Percentiles rank a stretch among this genome's conserved stretches.
Evolutionary conservation across 1,139 yeast genomes (phyloP).

Genomic region (Ashbya aceris): DNA sequence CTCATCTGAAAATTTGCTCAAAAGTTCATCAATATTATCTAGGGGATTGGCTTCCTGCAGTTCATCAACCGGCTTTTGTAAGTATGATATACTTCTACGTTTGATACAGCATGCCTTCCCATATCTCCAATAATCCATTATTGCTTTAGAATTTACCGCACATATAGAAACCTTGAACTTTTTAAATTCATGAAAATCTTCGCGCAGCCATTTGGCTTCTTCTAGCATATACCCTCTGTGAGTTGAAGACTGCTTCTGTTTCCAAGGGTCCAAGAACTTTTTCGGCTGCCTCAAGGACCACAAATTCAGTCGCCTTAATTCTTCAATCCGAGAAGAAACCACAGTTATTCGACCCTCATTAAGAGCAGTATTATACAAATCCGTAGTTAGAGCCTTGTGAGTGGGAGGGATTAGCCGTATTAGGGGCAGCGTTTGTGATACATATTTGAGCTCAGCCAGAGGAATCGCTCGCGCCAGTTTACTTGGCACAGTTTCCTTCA

Average conservation of each 20-base stretch:
- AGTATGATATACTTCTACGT: conserved; percentile 16
- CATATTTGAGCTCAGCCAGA: conserved; percentile 74
- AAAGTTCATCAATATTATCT: conserved; percentile 8
- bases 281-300: conserved; percentile 91
- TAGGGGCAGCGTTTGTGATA: conserved; percentile 80
- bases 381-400: conserved; percentile 78
- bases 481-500: conserved; percentile 41
- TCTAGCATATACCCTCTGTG: conserved; percentile 71
- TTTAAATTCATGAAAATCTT: conserved; percentile 63
- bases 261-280: conserved; percentile 57
- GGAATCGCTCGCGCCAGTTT: conserved; percentile 51
- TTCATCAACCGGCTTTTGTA: conserved; percentile 1
- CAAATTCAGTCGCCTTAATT: conserved; percentile 71
- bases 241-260: conserved; percentile 32
- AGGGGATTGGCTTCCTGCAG: conserved; percentile 5
- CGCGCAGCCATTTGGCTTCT: conserved; percentile 81
- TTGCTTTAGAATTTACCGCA: conserved; percentile 58
- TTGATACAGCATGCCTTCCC: conserved; percentile 65
- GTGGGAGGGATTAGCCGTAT: conserved; percentile 74
- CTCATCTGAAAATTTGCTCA: conserved; percentile 6
- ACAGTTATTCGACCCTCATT: conserved; percentile 93
- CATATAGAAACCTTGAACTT: conserved; percentile 66
- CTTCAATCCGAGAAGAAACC: conserved; percentile 87
- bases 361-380: conserved; percentile 72
- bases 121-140: conserved; percentile 66